These are phyloP conservation scores for Fusarium agapanthi DNA, from an alignment of 2,329 filamentous ascomycete species.

Conservation along the genomic window DNA sequence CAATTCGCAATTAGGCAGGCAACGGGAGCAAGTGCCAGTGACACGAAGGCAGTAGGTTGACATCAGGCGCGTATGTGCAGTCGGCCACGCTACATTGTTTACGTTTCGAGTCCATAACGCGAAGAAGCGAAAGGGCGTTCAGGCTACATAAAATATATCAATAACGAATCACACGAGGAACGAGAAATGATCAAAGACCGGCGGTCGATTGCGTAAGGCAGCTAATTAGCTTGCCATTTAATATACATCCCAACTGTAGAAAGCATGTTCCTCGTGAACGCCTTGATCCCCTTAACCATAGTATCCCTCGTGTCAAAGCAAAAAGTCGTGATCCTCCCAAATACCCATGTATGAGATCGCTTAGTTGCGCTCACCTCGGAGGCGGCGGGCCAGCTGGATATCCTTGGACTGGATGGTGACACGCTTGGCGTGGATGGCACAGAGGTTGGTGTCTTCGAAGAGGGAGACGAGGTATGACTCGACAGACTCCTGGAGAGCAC, in stretches of 20 bases:
- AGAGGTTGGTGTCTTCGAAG: constrained; percentile 98
- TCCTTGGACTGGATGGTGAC: constrained; percentile 98
- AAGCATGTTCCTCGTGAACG: constrained; percentile 55
- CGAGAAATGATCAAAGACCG: constrained; percentile 25
- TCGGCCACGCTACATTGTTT: neutral
- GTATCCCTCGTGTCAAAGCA: constrained; percentile 51
- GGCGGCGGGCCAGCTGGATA: constrained; percentile 93
- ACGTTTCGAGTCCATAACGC: accelerated
- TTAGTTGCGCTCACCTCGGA: constrained; percentile 93
- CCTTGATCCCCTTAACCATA: constrained; percentile 56
- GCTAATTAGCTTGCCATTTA: constrained; percentile 46
- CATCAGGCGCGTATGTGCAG: no score
- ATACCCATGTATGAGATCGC: constrained; percentile 35
- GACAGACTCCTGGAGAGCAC: constrained; percentile 96
- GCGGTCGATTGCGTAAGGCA: constrained; percentile 40
- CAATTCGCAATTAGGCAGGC: neutral
- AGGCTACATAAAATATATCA: neutral
- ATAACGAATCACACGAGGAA: constrained; percentile 6
- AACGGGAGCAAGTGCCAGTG: neutral
- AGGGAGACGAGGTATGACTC: constrained; percentile 98
- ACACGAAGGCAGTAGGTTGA: no score
- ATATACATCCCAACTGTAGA: constrained; percentile 55
- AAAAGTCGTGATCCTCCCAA: constrained; percentile 53
- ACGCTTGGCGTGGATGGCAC: constrained; percentile 99
- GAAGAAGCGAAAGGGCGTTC: neutral